Conservation (phyloP, 441 rosid species). For the Pelargonium cotyledonis region DNA sequence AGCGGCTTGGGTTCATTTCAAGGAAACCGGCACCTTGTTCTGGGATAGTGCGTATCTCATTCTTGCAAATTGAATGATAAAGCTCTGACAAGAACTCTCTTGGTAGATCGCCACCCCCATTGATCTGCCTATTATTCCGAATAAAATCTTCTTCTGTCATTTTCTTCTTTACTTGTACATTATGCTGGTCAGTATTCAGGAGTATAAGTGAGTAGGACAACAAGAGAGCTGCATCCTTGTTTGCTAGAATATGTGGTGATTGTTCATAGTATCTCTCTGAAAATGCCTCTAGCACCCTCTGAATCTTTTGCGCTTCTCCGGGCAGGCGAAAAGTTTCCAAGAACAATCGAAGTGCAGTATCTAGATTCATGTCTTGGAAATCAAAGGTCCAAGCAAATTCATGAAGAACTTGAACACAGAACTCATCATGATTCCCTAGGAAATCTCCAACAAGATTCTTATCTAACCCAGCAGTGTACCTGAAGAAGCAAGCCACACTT, state of each 20-base stretch:
- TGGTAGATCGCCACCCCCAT: conserved; percentile 92
- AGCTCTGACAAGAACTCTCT: conserved; percentile 76
- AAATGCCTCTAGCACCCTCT: conserved; percentile 94
- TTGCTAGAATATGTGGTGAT: conserved; percentile 62
- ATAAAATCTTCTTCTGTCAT: conserved; percentile 96
- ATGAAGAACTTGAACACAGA: conserved; percentile 86
- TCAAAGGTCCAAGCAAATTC: conserved; percentile 92
- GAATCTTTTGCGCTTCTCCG: conserved; percentile 97
- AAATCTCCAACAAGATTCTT: conserved; percentile 87
- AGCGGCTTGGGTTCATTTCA: conserved; percentile 90
- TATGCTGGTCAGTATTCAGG: conserved; percentile 95
- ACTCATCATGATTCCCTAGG: conserved; percentile 88
- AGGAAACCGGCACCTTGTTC: conserved; percentile 87
- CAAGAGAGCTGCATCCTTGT: conserved; percentile 88
- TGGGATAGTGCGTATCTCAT: conserved; percentile 87
- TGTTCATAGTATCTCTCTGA: conserved; percentile 96
- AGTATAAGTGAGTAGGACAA: conserved; percentile 86
- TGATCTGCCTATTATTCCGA: conserved; percentile 75
- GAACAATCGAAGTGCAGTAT: conserved; percentile 81
- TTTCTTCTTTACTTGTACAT: conserved; percentile 85
- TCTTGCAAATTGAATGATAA: conserved; percentile 74
- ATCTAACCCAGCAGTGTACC: conserved; percentile 86
- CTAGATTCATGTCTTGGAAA: conserved; percentile 78
- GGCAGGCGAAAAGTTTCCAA: conserved; percentile 88
- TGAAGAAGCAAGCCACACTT: conserved; percentile 83